These are phyloP conservation scores for Samsoniella hepiali DNA, from an alignment of 2,329 filamentous ascomycete genomes.

Conservation along the genomic window DNA sequence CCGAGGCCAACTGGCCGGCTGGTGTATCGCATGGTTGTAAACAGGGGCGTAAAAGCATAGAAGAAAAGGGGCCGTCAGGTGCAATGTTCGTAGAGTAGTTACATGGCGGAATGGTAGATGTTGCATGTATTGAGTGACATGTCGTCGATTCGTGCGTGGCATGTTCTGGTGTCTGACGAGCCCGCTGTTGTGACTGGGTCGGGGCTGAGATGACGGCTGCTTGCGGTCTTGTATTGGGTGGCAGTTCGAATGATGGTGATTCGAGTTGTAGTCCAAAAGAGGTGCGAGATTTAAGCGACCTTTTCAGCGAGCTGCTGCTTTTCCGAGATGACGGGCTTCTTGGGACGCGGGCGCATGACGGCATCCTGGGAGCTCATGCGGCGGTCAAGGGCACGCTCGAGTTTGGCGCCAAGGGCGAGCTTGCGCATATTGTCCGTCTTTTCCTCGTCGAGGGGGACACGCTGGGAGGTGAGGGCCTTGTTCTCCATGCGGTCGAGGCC, in stretches of 20 bases:
- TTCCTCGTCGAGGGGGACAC: slow-evolving; percentile 60
- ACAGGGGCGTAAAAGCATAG: background rate
- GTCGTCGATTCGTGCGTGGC: background rate
- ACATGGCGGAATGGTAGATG: background rate
- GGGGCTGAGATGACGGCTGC: background rate
- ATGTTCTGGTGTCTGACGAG: background rate
- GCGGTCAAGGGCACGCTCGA: slow-evolving; percentile 66
- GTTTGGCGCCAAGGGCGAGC: slow-evolving; percentile 20
- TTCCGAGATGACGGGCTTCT: slow-evolving; percentile 33
- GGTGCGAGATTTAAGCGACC: slow-evolving; percentile 24
- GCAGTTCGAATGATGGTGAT: background rate
- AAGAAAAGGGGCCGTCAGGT: background rate
- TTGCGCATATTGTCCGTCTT: slow-evolving; percentile 20
- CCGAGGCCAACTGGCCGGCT: background rate
- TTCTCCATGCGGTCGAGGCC: slow-evolving; percentile 87
- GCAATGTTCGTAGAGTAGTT: background rate
- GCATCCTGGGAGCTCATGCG: slow-evolving; percentile 89
- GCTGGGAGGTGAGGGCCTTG: slow-evolving; percentile 77
- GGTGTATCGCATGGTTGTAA: background rate
- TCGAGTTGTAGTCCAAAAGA: background rate
- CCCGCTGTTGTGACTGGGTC: background rate
- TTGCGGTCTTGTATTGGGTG: too few species aligned
- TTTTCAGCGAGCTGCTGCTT: slow-evolving; percentile 40
- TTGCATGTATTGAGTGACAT: background rate
- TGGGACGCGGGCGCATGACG: slow-evolving; percentile 62